Base-by-base conservation (phyloP, 495 filamentous ascomycete species). In the Lophiostoma macrostomum region DNA sequence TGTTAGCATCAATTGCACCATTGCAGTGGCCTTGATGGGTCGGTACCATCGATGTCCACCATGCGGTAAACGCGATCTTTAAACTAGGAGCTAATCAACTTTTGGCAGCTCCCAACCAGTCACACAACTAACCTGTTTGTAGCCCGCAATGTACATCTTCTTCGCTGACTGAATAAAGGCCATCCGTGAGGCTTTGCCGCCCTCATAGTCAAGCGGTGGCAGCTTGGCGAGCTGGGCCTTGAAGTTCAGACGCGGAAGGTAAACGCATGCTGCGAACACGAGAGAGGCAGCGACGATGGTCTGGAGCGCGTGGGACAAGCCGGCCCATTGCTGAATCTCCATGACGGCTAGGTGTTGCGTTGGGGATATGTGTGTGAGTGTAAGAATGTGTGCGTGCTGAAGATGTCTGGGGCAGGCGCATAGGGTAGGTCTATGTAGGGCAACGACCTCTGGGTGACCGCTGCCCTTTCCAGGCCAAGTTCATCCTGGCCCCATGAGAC, bases 31-130 rank as follows among this genome's bases (percentile, higher is more conserved):
- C 3, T 25, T 7, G n/a, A 32, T 13, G 8, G 18, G 13, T 43
- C 3, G 37, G 1, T 37, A 57, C 53, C 35, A 19, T 60, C 56
- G 4, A 35, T 23, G 4, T 25, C 39, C 1, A 14, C n/a, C 6
- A 60, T 35, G 11, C 56, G 49, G 11, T 44, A 60, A 14, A 54
- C 42, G 16, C 28, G 16, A 43, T 60, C 37, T 25, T 46, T 53
- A 37, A 60, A 60, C 37, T 56, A 19, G 7, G 8, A 11, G 18
- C 7, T 23, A 3, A 18, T 50, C 24, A 56, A 36, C 34, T 11
- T 13, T 24, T 14, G 23, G 3, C 23, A 3, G 22, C 14, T 11
- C 24, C 13, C 12, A 10, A 10, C 5, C n/a, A 23, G 13, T n/a
- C n/a, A 1, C 2, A 19, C 11, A 25, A 41, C 43, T 22, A 2